Percentiles rank a stretch among this genome's conserved stretches.
Evolutionary conservation across 129 eudicot species (phyloP).

Genomic region (Centaurea solstitialis): DNA sequence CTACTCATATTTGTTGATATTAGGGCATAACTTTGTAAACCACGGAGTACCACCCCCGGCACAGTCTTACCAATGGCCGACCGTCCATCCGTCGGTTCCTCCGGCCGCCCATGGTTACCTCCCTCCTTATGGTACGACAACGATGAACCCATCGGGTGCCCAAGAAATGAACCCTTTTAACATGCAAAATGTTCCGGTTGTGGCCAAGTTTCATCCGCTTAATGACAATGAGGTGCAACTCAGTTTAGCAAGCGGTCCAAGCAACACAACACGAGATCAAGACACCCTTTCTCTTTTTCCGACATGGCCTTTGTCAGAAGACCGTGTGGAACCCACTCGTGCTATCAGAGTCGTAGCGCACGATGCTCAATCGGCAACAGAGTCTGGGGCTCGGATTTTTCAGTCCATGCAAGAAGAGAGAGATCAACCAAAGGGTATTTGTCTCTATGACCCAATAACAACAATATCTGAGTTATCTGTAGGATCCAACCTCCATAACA

Average conservation of each 20-base stretch:
- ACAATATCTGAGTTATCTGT: background rate
- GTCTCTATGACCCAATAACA: background rate
- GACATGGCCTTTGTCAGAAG: conserved; percentile 19
- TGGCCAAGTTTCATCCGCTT: conserved; percentile 9
- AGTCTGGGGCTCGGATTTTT: conserved; percentile 66
- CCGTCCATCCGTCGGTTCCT: conserved; percentile 45
- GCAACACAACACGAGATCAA: conserved; percentile 28
- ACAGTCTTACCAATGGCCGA: conserved; percentile 42
- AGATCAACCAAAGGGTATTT: conserved; percentile 16
- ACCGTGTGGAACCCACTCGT: background rate
- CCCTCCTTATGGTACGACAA: conserved; percentile 65
- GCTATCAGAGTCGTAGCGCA: conserved; percentile 64
- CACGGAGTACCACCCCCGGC: conserved; percentile 47
- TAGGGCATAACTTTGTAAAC: conserved; percentile 36
- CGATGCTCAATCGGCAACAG: conserved; percentile 48
- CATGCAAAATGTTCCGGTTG: conserved; percentile 38
- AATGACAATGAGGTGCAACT: conserved; percentile 42
- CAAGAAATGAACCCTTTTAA: conserved; percentile 37
- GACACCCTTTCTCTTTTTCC: conserved; percentile 54
- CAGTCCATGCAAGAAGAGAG: conserved; percentile 70
- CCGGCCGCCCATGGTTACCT: conserved; percentile 67
- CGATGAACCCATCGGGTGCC: conserved; percentile 37
- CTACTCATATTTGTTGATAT: background rate
- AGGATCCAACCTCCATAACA: background rate
- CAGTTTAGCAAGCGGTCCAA: conserved; percentile 54